Conservation (phyloP, 441 rosid species). For the Brassica balearica region DNA sequence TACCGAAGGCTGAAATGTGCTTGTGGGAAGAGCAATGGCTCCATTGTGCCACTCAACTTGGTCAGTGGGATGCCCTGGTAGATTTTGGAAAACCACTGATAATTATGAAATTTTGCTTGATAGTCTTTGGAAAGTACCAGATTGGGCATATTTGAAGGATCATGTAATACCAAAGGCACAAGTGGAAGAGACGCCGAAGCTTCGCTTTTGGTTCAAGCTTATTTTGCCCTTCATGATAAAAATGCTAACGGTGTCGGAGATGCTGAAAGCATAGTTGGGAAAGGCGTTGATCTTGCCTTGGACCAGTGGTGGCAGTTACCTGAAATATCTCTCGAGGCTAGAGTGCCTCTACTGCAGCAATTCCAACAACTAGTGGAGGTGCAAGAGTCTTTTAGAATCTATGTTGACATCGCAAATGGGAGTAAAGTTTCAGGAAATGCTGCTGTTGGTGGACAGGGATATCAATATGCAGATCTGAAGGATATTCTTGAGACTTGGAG, state of each 20-base stretch:
- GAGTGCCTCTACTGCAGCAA: slow-evolving; percentile 94
- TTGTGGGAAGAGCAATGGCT: slow-evolving; percentile 99
- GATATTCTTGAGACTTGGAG: slow-evolving; percentile 99
- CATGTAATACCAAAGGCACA: slow-evolving; percentile 96
- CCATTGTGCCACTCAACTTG: slow-evolving; percentile 89
- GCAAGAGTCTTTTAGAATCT: slow-evolving; percentile 92
- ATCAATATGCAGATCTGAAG: slow-evolving; percentile 91
- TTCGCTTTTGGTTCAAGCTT: slow-evolving; percentile 90
- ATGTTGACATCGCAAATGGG: slow-evolving; percentile 87
- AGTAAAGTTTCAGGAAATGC: slow-evolving; percentile 72
- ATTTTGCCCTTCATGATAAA: slow-evolving; percentile 89
- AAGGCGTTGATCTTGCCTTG: slow-evolving; percentile 95
- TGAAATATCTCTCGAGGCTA: slow-evolving; percentile 93
- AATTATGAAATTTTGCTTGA: slow-evolving; percentile 97
- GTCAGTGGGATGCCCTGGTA: slow-evolving; percentile 97
- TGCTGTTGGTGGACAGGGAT: slow-evolving; percentile 71
- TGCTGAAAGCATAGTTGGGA: slow-evolving; percentile 86
- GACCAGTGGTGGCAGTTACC: slow-evolving; percentile 99
- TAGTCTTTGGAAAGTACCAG: slow-evolving; percentile 94
- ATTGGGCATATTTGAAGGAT: slow-evolving; percentile 95
- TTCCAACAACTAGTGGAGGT: slow-evolving; percentile 98
- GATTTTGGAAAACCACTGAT: slow-evolving; percentile 92
- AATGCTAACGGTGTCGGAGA: slow-evolving; percentile 80
- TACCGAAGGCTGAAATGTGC: slow-evolving; percentile 99
- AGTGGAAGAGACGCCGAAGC: slow-evolving; percentile 97